Evolutionary conservation across 202 grass and related monocot species (phyloP).

Genomic region (Digitaria exilis): DNA sequence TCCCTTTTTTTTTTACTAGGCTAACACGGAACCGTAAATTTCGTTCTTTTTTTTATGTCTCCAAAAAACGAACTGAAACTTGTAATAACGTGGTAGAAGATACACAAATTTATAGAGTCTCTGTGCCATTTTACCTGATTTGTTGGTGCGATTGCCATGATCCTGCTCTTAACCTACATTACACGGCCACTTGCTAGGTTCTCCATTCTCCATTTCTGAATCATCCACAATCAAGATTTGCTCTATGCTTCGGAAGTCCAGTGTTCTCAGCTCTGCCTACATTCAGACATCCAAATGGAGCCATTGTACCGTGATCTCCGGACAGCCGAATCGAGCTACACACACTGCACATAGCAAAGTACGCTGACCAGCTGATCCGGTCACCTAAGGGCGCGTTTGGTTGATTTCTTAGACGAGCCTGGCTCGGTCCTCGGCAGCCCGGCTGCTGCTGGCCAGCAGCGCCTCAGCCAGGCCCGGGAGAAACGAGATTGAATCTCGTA

Average conservation of each 20-base stretch:
- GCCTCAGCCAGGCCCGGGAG: too few species aligned
- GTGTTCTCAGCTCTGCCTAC: neutral
- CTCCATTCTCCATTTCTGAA: neutral
- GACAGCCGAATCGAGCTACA: conserved; percentile 11
- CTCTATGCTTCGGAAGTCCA: neutral
- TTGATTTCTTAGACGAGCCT: too few species aligned
- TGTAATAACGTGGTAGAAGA: neutral
- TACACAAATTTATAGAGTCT: neutral
- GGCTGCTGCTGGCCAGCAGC: too few species aligned
- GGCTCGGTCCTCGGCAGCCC: too few species aligned
- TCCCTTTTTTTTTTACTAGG: too few species aligned
- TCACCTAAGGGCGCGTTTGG: too few species aligned
- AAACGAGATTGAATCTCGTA: too few species aligned
- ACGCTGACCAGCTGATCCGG: conserved; percentile 24
- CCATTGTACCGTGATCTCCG: neutral
- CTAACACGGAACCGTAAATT: neutral
- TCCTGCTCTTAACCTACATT: neutral
- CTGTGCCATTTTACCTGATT: neutral
- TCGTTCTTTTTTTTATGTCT: neutral
- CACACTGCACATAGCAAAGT: neutral
- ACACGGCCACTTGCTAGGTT: conserved; percentile 31
- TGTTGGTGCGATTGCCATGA: neutral
- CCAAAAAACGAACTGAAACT: neutral
- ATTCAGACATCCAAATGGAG: conserved; percentile 3
- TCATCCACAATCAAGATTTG: conserved; percentile 7